Conservation (phyloP, 495 filamentous ascomycete genomes). For the Podospora appendiculata region DNA sequence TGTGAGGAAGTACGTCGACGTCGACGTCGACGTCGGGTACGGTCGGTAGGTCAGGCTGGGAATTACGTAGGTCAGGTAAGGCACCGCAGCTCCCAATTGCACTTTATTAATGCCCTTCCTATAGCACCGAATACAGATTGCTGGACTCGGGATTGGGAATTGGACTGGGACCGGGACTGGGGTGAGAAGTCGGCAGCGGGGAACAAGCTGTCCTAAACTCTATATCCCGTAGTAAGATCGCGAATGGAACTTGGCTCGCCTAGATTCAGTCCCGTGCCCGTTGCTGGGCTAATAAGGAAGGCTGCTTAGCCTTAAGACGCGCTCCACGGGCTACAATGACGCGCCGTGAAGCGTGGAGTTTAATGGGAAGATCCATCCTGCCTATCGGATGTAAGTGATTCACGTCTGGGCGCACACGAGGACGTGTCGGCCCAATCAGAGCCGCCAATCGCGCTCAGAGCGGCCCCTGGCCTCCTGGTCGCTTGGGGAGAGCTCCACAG, state of each 20-base stretch:
- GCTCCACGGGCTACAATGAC: conserved; percentile 17
- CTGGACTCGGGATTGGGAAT: too few relatives aligned
- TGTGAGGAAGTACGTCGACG: too few relatives aligned
- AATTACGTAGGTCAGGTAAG: too few relatives aligned
- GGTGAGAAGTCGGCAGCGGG: background rate
- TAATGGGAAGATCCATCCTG: background rate
- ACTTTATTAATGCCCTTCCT: too few relatives aligned
- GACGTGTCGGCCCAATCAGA: conserved; percentile 20
- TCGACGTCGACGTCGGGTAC: too few relatives aligned
- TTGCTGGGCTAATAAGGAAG: too few relatives aligned
- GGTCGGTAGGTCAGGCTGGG: too few relatives aligned
- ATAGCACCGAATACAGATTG: too few relatives aligned
- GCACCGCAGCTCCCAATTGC: too few relatives aligned
- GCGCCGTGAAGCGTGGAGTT: conserved; percentile 5
- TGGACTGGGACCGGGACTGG: background rate
- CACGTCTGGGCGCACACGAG: background rate
- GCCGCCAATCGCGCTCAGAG: conserved; percentile 8
- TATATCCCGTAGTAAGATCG: too few relatives aligned
- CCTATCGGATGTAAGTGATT: conserved; percentile 12
- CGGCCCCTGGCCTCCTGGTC: background rate
- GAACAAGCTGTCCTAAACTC: background rate
- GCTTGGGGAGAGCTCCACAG: background rate
- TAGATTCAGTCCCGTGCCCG: background rate
- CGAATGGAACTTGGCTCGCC: background rate
- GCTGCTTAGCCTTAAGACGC: conserved; percentile 11